Conservation (phyloP, 192 early-diverging fungal genomes). For the Pilaira anomala region DNA sequence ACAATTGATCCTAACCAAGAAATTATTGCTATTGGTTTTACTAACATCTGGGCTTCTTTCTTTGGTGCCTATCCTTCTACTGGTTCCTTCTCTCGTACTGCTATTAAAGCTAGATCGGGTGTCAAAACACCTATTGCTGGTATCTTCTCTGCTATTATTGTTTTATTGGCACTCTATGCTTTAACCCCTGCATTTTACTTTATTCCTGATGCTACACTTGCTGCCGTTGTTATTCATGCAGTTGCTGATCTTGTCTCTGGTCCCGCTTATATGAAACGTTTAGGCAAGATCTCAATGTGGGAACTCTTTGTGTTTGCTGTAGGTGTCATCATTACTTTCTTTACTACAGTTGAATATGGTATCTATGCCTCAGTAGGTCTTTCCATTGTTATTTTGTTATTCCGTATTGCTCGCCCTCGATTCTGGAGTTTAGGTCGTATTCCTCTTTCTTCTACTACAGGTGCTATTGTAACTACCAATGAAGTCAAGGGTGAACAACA, state of each 20-base stretch:
- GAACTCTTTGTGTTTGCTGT: conserved; percentile 53
- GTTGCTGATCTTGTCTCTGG: conserved; percentile 76
- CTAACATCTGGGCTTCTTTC: conserved; percentile 84
- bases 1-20: conserved; percentile 81
- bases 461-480: not conserved
- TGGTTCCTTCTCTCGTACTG: conserved; percentile 95
- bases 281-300: conserved; percentile 50
- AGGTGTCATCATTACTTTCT: conserved; percentile 60
- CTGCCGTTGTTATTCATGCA: conserved; percentile 88
- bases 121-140: conserved; percentile 81
- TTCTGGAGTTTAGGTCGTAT: conserved; percentile 49
- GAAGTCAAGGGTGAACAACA: not conserved
- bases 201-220: conserved; percentile 77
- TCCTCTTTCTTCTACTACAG: conserved; percentile 10
- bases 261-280: conserved; percentile 52
- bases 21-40: conserved; percentile 84
- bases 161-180: conserved; percentile 78
- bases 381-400: conserved; percentile 69
- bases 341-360: conserved; percentile 61
- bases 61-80: conserved; percentile 87
- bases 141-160: conserved; percentile 76
- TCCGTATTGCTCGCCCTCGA: conserved; percentile 76
- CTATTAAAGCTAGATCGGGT: conserved; percentile 88
- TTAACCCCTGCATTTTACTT: conserved; percentile 86
- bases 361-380: conserved; percentile 75